These are phyloP conservation scores for Aspergillus haitiensis DNA, from an alignment of 495 filamentous ascomycete genomes.

Conservation along the genomic window DNA sequence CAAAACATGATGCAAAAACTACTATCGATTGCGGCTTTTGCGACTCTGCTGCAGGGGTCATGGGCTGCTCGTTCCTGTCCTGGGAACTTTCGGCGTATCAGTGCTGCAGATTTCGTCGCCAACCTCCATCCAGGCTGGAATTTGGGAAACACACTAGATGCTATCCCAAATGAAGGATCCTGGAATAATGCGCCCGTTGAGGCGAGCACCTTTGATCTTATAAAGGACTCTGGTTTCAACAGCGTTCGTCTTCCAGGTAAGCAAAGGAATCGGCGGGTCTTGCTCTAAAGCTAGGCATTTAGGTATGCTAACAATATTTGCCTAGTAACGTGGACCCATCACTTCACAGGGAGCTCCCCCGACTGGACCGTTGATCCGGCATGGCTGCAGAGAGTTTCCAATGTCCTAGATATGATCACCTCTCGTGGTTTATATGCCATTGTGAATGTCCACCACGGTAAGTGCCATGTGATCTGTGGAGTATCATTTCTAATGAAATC, in stretches of 20 bases:
- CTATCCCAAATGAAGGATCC: slow-evolving; percentile 55
- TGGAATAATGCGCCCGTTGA: slow-evolving; percentile 58
- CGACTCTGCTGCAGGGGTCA: slow-evolving; percentile 12
- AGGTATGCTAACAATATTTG: slow-evolving; percentile 12
- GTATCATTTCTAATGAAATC: no score
- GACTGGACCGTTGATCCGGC: slow-evolving; percentile 53
- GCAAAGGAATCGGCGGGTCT: background rate
- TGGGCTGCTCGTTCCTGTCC: slow-evolving; percentile 28
- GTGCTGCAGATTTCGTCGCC: slow-evolving; percentile 36
- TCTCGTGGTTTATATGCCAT: slow-evolving; percentile 52
- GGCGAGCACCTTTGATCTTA: slow-evolving; percentile 48
- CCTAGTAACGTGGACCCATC: slow-evolving; percentile 58
- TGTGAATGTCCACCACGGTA: slow-evolving; percentile 60
- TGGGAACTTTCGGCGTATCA: slow-evolving; percentile 39
- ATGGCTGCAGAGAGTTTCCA: slow-evolving; percentile 61
- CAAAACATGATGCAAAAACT: slow-evolving; percentile 12
- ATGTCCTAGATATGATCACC: slow-evolving; percentile 58
- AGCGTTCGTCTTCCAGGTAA: slow-evolving; percentile 58
- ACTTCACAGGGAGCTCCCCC: slow-evolving; percentile 52
- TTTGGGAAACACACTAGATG: slow-evolving; percentile 58
- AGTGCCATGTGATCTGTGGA: background rate
- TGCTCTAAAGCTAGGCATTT: background rate
- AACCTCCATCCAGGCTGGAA: slow-evolving; percentile 47
- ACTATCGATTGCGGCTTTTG: slow-evolving; percentile 14
- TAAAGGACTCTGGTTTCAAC: slow-evolving; percentile 58